phyloP scores from a whole-genome alignment of 768 basidiomycete species.

The Favolaschia claudopus region DNA sequence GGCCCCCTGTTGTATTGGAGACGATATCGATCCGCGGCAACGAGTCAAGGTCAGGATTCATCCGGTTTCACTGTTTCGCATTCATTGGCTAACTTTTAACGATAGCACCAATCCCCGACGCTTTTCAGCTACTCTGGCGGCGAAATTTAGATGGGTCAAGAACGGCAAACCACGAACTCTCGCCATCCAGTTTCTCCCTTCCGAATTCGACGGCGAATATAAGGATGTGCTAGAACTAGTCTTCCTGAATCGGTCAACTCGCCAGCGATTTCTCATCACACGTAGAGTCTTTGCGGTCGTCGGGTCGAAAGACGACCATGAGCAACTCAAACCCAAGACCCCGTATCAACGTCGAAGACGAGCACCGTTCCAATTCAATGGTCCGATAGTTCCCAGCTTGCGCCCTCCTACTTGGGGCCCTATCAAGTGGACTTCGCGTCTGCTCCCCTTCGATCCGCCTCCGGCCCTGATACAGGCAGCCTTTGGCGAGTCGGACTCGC shows the following conservation, averaged over 20 bases:
- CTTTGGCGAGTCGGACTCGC: constrained; percentile 30
- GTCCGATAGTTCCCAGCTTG: constrained; percentile 42
- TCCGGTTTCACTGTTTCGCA: too few species aligned
- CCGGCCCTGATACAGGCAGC: constrained; percentile 38
- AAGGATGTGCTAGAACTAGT: constrained; percentile 57
- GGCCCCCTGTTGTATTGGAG: constrained; percentile 17
- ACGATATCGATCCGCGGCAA: constrained; percentile 16
- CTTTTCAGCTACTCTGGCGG: constrained; percentile 43
- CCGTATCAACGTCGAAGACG: constrained; percentile 46
- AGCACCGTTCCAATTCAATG: constrained; percentile 35
- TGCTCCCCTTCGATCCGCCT: constrained; percentile 44
- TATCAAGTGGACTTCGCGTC: constrained; percentile 42
- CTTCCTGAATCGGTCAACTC: constrained; percentile 45
- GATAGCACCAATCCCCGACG: constrained; percentile 23
- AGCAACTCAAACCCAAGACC: constrained; percentile 50
- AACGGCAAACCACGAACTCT: constrained; percentile 35
- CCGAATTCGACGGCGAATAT: constrained; percentile 51
- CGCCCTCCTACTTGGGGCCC: constrained; percentile 49
- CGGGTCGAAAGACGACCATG: constrained; percentile 58
- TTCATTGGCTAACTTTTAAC: background rate
- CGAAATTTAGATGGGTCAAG: constrained; percentile 36
- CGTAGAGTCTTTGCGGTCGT: constrained; percentile 54
- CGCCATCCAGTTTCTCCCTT: constrained; percentile 40
- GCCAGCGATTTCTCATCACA: constrained; percentile 53
- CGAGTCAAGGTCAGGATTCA: constrained; percentile 14